phyloP scores from a whole-genome alignment of 768 basidiomycete species.

The Leccinum imitatum region DNA sequence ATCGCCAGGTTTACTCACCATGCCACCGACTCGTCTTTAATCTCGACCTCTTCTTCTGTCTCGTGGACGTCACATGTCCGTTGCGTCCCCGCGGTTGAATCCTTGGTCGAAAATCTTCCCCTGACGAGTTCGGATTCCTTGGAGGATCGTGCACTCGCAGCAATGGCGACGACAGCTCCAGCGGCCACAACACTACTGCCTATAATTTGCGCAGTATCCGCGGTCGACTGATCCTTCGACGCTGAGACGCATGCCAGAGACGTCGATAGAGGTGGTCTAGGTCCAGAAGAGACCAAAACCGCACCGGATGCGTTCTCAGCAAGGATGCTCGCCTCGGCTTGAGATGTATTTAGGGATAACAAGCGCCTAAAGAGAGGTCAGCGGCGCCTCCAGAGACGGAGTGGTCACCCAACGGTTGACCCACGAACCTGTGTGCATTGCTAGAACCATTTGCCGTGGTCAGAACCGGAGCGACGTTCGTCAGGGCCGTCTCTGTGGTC shows the following conservation, averaged over 20 bases:
- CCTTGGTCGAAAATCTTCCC: background rate
- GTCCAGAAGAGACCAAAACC: background rate
- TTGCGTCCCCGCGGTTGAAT: background rate
- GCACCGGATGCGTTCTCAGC: background rate
- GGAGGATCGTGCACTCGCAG: background rate
- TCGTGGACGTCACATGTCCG: background rate
- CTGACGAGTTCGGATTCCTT: background rate
- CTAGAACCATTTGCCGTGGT: background rate
- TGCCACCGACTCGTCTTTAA: background rate
- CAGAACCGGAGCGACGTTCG: background rate
- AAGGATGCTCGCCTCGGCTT: background rate
- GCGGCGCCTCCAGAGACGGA: background rate
- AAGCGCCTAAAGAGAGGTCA: background rate
- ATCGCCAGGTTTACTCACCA: slow-evolving; percentile 5
- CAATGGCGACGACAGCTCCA: background rate
- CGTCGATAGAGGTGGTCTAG: too few relatives aligned
- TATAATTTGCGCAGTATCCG: background rate
- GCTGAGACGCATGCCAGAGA: background rate
- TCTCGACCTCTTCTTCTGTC: background rate
- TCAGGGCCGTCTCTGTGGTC: background rate
- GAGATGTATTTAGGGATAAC: background rate
- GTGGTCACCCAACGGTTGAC: background rate
- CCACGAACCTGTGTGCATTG: slow-evolving; percentile 8
- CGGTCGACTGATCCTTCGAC: background rate
- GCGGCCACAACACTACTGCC: background rate